phyloP scores from a whole-genome alignment of 129 eudicot genomes.

The Mikania micrantha region DNA sequence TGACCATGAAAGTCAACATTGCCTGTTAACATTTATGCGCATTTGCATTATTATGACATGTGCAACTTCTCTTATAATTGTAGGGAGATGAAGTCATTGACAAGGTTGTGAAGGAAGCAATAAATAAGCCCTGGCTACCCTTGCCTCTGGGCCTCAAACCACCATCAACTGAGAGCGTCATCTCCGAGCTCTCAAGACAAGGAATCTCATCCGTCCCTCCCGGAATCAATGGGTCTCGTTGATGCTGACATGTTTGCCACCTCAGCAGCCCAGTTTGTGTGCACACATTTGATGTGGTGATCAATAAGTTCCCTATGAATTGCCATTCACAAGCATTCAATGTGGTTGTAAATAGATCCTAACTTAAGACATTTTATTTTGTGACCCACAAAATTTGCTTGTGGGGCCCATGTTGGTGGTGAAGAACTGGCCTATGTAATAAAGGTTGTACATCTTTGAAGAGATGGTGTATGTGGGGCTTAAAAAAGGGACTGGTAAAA shows the following conservation, averaged over 20 bases:
- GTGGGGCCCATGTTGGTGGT: slow-evolving; percentile 28
- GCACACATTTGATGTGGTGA: slow-evolving; percentile 19
- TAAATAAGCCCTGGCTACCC: slow-evolving; percentile 84
- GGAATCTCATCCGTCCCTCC: slow-evolving; percentile 66
- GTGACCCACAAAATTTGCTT: slow-evolving; percentile 10
- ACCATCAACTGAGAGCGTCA: slow-evolving; percentile 70
- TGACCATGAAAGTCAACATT: slow-evolving; percentile 15
- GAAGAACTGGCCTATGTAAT: slow-evolving; percentile 25
- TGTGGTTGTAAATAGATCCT: slow-evolving; percentile 35
- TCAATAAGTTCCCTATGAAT: slow-evolving; percentile 24
- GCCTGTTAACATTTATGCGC: slow-evolving; percentile 9
- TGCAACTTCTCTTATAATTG: slow-evolving; percentile 11
- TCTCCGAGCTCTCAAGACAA: slow-evolving; percentile 63
- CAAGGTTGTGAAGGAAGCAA: slow-evolving; percentile 79
- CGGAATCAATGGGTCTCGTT: slow-evolving; percentile 28
- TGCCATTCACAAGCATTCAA: slow-evolving; percentile 19
- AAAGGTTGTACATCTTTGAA: slow-evolving; percentile 26
- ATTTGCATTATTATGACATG: slow-evolving; percentile 8
- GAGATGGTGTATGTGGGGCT: slow-evolving; percentile 9
- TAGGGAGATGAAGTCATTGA: slow-evolving; percentile 82
- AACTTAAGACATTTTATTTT: slow-evolving; percentile 12
- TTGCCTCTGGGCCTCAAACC: slow-evolving; percentile 81
- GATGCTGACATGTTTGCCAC: slow-evolving; percentile 26
- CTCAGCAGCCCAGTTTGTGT: not conserved
- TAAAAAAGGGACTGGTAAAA: not conserved